These are phyloP conservation scores for Hanseniaspora jakobsenii DNA, from an alignment of 805 yeast species.

Conservation along the genomic window DNA sequence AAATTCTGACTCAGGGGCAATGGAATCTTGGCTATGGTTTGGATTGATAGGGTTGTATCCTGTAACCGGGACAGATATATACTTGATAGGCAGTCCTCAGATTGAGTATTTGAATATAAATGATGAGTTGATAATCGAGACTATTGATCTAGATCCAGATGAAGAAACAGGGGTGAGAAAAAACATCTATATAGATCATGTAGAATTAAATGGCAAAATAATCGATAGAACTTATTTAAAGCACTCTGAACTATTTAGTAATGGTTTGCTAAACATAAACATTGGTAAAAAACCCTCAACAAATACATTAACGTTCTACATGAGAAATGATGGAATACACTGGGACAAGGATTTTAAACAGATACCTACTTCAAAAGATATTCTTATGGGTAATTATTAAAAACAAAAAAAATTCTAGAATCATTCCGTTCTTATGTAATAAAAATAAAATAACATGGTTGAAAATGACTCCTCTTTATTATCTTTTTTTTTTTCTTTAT, in stretches of 20 bases:
- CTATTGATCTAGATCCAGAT: slow-evolving; percentile 21
- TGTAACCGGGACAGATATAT: slow-evolving; percentile 29
- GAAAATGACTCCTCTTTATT: too few relatives aligned
- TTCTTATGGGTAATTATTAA: not conserved
- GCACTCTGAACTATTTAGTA: slow-evolving; percentile 26
- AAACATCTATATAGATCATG: slow-evolving; percentile 25
- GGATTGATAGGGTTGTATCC: slow-evolving; percentile 30
- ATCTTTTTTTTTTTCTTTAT: not conserved
- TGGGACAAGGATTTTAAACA: slow-evolving; percentile 25
- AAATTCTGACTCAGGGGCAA: slow-evolving; percentile 32
- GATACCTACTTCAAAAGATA: slow-evolving; percentile 26
- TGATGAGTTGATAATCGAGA: slow-evolving; percentile 23
- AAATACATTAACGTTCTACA: slow-evolving; percentile 17
- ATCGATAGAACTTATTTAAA: slow-evolving; percentile 27
- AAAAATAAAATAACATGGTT: not conserved
- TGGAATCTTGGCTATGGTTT: slow-evolving; percentile 31
- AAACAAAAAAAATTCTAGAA: not conserved
- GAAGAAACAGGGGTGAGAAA: slow-evolving; percentile 5
- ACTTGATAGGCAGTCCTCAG: slow-evolving; percentile 28
- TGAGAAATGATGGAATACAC: slow-evolving; percentile 18
- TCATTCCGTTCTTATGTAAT: not conserved
- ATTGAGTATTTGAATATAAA: slow-evolving; percentile 21
- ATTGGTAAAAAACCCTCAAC: too few relatives aligned
- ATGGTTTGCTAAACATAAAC: slow-evolving; percentile 20
- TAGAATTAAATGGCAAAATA: slow-evolving; percentile 26